phyloP scores from a whole-genome alignment of 139 green algal genomes.

The Gonium pectorale region DNA sequence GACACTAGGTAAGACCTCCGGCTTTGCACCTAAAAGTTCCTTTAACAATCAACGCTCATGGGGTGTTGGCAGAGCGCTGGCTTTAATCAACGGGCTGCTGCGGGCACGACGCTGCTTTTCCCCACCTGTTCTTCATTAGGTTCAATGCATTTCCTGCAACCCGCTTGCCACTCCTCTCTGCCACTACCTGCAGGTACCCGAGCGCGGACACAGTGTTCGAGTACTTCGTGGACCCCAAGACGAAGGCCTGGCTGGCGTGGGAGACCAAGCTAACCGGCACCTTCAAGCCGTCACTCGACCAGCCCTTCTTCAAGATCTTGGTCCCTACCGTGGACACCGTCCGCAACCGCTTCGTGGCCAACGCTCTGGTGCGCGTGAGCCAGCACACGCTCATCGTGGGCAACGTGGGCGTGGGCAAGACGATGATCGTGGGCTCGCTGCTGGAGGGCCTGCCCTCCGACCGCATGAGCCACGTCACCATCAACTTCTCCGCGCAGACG shows the following conservation, averaged over 20 bases:
- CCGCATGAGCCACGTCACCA: constrained; percentile 64
- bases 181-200: constrained; percentile 69
- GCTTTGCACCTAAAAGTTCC: too few species aligned
- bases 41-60: too few species aligned
- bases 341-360: constrained; percentile 72
- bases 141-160: too few species aligned
- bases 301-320: constrained; percentile 84
- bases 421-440: constrained; percentile 75
- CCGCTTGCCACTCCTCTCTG: too few species aligned
- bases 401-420: constrained; percentile 86
- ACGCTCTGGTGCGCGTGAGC: constrained; percentile 56
- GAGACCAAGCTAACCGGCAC: constrained; percentile 72
- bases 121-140: too few species aligned
- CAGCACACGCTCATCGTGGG: constrained; percentile 82
- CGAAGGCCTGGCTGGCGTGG: constrained; percentile 74
- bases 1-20: constrained; percentile 58
- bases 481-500: constrained; percentile 86
- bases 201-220: constrained; percentile 84
- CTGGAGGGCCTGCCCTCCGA: constrained; percentile 71
- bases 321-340: constrained; percentile 85
- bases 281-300: constrained; percentile 71
- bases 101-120: too few species aligned
- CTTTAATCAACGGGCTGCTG: too few species aligned
- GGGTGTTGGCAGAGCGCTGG: too few species aligned
- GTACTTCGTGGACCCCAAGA: constrained; percentile 80